Conservation (phyloP, 2,329 filamentous ascomycete genomes). For the Colletotrichum eremochloae region DNA sequence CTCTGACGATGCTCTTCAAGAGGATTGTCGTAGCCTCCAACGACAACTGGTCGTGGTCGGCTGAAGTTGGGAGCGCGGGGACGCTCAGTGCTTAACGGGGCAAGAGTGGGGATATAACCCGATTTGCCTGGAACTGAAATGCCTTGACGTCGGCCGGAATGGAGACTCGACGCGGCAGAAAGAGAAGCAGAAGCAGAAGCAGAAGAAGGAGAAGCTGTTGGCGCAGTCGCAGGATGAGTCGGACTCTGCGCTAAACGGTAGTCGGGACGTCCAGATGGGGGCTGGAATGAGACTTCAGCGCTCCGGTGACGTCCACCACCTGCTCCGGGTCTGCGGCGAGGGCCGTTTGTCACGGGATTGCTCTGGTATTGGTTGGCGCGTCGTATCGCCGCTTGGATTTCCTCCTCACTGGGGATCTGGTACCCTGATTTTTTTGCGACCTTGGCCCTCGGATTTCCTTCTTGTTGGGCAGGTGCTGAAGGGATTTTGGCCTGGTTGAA, state of each 20-base stretch:
- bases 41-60: slow-evolving; percentile 39
- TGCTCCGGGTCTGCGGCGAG: slow-evolving; percentile 31
- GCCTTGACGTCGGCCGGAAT: slow-evolving; percentile 23
- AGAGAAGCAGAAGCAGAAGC: background rate
- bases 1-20: slow-evolving; percentile 32
- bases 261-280: slow-evolving; percentile 14
- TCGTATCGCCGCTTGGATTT: slow-evolving; percentile 34
- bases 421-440: slow-evolving; percentile 21
- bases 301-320: slow-evolving; percentile 32
- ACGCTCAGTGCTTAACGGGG: slow-evolving; percentile 28
- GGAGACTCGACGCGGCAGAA: background rate
- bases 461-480: background rate
- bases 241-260: background rate
- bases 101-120: slow-evolving; percentile 37
- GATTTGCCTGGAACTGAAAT: slow-evolving; percentile 31
- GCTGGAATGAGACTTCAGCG: slow-evolving; percentile 35
- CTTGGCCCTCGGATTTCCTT: background rate
- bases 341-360: slow-evolving; percentile 38
- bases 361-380: slow-evolving; percentile 29
- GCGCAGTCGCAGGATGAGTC: background rate
- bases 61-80: slow-evolving; percentile 19
- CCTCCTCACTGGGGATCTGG: slow-evolving; percentile 20
- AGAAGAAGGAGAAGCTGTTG: background rate
- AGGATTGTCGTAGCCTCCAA: slow-evolving; percentile 41
- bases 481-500: slow-evolving; percentile 19